Evolutionary conservation across 805 yeast genomes (phyloP).

Genomic region (Candida xiaguanensis): DNA sequence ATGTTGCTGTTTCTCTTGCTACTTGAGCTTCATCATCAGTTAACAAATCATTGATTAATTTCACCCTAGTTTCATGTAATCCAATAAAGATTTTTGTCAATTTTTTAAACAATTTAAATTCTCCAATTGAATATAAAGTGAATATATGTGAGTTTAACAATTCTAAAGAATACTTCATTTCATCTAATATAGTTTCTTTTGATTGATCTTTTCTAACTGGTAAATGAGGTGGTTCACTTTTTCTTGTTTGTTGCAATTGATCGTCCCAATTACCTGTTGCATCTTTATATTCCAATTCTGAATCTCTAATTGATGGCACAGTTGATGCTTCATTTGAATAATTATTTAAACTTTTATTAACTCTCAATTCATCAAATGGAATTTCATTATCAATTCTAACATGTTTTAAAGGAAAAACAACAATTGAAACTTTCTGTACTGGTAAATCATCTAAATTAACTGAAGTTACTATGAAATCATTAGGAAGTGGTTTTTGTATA

Average conservation of each 20-base stretch:
- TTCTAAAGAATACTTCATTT: constrained; percentile 54
- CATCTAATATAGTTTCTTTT: constrained; percentile 34
- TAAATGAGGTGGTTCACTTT: constrained; percentile 42
- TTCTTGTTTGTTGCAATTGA: constrained; percentile 13
- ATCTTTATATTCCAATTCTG: constrained; percentile 22
- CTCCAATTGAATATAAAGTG: constrained; percentile 68
- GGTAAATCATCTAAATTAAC: constrained; percentile 63
- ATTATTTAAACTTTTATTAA: constrained; percentile 26
- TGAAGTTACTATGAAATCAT: constrained; percentile 60
- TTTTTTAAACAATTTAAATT: constrained; percentile 58
- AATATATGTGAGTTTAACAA: constrained; percentile 62
- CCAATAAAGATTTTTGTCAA: constrained; percentile 51
- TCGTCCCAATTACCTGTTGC: constrained; percentile 14
- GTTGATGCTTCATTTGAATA: constrained; percentile 18
- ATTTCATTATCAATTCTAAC: constrained; percentile 43
- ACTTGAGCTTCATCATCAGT: constrained; percentile 50
- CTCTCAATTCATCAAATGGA: constrained; percentile 29
- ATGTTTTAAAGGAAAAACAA: constrained; percentile 58
- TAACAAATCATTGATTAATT: constrained; percentile 46
- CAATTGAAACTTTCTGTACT: constrained; percentile 48
- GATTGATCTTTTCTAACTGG: constrained; percentile 34
- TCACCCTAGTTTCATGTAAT: constrained; percentile 56
- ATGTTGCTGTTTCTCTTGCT: constrained; percentile 50
- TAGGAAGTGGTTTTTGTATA: constrained; percentile 64
- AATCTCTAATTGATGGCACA: constrained; percentile 32